Evolutionary conservation across 257 asterid species (phyloP), one percentile per base, ranked within the genome.

Genomic region (Solanum pinnatisectum): DNA sequence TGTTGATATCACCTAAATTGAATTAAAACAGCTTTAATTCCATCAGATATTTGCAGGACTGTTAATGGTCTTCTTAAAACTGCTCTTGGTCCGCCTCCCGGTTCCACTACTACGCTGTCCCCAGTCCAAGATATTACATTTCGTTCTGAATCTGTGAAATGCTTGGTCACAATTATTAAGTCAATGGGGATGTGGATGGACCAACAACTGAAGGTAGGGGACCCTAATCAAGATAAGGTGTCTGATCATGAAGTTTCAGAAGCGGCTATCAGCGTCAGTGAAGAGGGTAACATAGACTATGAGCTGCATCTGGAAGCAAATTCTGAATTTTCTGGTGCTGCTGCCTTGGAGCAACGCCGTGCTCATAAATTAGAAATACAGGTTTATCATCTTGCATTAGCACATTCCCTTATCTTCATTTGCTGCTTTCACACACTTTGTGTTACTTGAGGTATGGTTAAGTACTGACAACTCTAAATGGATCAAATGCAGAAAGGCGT

Each of bases 171-270:
- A 87, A 96, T 97, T 84, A 95, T 95, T 89, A 95, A 91, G 92
- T 97, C 99, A 40, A 94, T 96, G 98, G 99, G 98, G 70, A 89
- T 92, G 85, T 97, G 99, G 99, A 95, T 97, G 99, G 99, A 97
- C 94, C 98, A 94, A 86, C 98, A 97, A 92, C 93, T 97, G 89
- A 97, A 93, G 93, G 92, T 91, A 87, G 98, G 96, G 90, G 99
- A 96, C 56, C 42, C 85, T 39, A 89, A 90, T 91, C 91, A 88
- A 72, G 89, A 91, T n/a, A 93, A 90, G 89, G 68, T 84, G 42
- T 86, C 94, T 84, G 98, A 95, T 90, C 91, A 89, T 87, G 99
- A 95, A 86, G 81, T 76, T 87, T 84, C 91, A 10, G 99, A 97
- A 88, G 93, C 77, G 73, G 68, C 91, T 35, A 67, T 72, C 30